Base-by-base conservation (phyloP, 257 asterid species). In the Solanum dulcamara region DNA sequence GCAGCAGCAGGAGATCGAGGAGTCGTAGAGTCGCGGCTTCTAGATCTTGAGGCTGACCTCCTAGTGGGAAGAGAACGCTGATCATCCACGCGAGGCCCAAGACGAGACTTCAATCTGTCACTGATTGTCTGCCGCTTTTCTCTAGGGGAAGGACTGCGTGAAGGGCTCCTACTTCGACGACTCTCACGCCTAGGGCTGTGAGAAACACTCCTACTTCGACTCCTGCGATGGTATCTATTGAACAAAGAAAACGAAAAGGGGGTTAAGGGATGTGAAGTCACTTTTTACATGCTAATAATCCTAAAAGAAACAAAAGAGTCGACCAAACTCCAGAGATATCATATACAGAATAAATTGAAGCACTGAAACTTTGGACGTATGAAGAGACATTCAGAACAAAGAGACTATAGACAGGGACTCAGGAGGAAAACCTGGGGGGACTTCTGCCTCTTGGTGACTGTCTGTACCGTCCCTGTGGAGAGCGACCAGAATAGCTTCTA, bases 371-470 rank as follows among this genome's bases (percentile, higher is more conserved):
- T 44, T 26, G 60, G 60, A 44, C 10, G 7, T 75, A 24, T 46
- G 60, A 75, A 75, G 38, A 42, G 37, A 74, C 26, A 2, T 26
- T 75, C 40, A 44, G 40, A 74, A 2, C 40, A 87, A n/a, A 4
- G 12, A 77, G 37, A 44, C 17, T 28, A 7, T 9, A 20, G 48
- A 8, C 15, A 37, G 67, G 71, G 51, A 24, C 32, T 89, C 17
- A 66, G 38, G 85, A 75, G 53, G 68, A 53, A 83, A 72, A 97
- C 99, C 99, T 97, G 70, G 96, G 95, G 18, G 99, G 98, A 88
- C 93, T 95, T 90, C 98, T 92, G 91, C 92, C 97, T 86, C 96
- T 90, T 28, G 95, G 97, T 62, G 99, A 90, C 79, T 91, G 91
- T 74, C 96, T 86, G 91, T 91, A 89, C 57, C 86, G 93, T 62